These are phyloP conservation scores for Pythium aphanidermatum DNA, from an alignment of 352 stramenopile species.

Conservation along the genomic window DNA sequence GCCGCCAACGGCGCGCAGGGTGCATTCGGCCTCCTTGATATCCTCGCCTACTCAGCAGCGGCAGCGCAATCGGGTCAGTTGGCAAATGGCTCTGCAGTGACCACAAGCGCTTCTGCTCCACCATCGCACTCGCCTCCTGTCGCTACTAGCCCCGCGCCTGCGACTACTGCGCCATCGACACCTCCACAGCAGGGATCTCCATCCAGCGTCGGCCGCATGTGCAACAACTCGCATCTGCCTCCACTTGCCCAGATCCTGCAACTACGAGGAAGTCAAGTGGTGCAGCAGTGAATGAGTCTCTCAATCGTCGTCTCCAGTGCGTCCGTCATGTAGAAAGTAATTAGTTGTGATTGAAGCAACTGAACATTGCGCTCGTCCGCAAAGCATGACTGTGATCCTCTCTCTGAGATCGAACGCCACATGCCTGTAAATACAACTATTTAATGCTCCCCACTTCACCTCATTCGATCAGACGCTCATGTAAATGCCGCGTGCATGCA, in stretches of 20 bases:
- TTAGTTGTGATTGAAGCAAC: conserved; percentile 24
- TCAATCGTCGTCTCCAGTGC: too few species aligned
- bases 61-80: conserved; percentile 38
- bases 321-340: too few species aligned
- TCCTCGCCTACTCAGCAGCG: conserved; percentile 55
- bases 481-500: conserved; percentile 23
- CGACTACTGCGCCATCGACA: conserved; percentile 7
- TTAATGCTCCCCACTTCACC: conserved; percentile 6
- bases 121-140: neutral
- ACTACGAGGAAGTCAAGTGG: conserved; percentile 35
- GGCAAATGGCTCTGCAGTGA: too few species aligned
- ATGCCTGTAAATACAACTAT: conserved; percentile 12
- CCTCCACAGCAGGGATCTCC: conserved; percentile 2
- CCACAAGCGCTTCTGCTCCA: neutral
- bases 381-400: conserved; percentile 6
- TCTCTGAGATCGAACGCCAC: too few species aligned
- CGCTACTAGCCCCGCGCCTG: neutral
- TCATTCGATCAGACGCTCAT: conserved; percentile 17
- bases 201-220: conserved; percentile 21
- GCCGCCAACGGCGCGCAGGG: conserved; percentile 17
- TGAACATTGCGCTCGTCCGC: conserved; percentile 5
- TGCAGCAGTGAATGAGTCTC: conserved; percentile 23
- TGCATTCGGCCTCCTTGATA: conserved; percentile 55
- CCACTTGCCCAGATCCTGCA: conserved; percentile 71
- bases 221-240: conserved; percentile 48